Base-by-base conservation (phyloP, 495 filamentous ascomycete genomes). In the Entonaema liquescens region DNA sequence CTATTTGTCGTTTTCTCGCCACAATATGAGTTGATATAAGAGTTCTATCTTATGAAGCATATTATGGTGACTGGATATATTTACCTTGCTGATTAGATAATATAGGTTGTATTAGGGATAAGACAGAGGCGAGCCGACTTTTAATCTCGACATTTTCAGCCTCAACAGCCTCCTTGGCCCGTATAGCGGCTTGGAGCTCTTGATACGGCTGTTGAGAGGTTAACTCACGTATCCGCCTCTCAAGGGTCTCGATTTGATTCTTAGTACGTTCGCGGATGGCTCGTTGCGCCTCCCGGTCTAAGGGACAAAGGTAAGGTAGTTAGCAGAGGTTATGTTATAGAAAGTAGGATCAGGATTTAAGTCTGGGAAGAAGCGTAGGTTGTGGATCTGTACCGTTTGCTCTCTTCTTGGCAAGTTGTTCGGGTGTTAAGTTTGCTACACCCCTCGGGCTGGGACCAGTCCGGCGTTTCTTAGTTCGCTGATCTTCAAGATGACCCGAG, bases 211-310 rank as follows among this genome's bases (percentile, higher is more conserved):
- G 89, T 79, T 92, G 91, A 5, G 86, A 87, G 17, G 88, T 83
- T 58, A 82, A 78, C 68, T 81, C 83, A 53, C 70, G 79, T 62
- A 82, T 81, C 53, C 78, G 73, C 17, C 64, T 76, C 72, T 83
- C 78, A 62, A 93, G 82, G 17, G 79, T 82, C 53, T 94, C 91
- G 65, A 92, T 94, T 72, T 92, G 89, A 29, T 84, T 82, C 70
- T 90, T 92, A 23, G 91, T 94, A 38, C 92, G 84, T 73, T 93
- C 90, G 5, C 92, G 86, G 63, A 94, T 95, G 19, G 91, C 92
- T 57, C 92, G 86, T 76, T 95, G 92, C 11, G 92, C 92, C 77
- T 95, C 92, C 21, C 92, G 89, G 73, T 95, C 82, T 84, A 67
- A 25, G 25, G 19, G 29, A 13, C 15, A 29, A 13, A 2, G 23